Evolutionary conservation across 2,329 filamentous ascomycete genomes (phyloP), one percentile per base, ranked within the genome.

Genomic region (Cytospora schulzeri): DNA sequence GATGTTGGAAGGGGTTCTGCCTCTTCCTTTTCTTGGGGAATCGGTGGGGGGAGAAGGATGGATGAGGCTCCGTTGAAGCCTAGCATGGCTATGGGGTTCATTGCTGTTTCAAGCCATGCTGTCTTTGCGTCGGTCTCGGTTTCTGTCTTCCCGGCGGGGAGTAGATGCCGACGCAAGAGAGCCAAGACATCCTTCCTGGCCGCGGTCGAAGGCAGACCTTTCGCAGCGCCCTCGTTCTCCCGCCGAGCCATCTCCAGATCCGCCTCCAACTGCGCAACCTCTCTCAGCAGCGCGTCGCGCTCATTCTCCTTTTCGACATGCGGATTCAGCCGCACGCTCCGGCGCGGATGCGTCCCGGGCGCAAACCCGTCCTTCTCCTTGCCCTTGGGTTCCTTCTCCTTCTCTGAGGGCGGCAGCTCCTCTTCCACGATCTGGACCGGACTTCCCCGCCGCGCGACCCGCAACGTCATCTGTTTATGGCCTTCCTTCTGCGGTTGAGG

Each of bases 241-340:
- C 77, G 78, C 58, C 80, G 80, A 9, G 85, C 81, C 6, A 86
- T 71, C 11, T 78, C 73, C n/a, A 91, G 71, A 67, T 92, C 89
- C 26, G 78, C 79, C 70, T 85, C 81, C 0, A 92, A 74, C 52
- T 78, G 76, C 45, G 80, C 77, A 3, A 91, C 75, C 70, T 91
- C 83, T 5, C 79, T 79, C 4, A 81, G 74, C 1, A 91, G 76
- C 7, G 78, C 77, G 62, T 86, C 82, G 52, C 83, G 81, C 35
- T 82, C 71, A 52, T 79, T 79, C 67, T 80, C 82, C 72, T 86
- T 88, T 26, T 79, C 76, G 0, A 73, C 74, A 28, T 83, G 72
- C 0, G 78, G 77, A 54, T 84, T 80, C 4, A 77, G 73, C 12
- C 75, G 69, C 0, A 85, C 69, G 14, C 77, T 75, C 5, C 83